A percentile compares a stretch with the other conserved stretches of the same genome.
phyloP scores from a whole-genome alignment of 257 asterid species.

The Capsicum rhomboideum region DNA sequence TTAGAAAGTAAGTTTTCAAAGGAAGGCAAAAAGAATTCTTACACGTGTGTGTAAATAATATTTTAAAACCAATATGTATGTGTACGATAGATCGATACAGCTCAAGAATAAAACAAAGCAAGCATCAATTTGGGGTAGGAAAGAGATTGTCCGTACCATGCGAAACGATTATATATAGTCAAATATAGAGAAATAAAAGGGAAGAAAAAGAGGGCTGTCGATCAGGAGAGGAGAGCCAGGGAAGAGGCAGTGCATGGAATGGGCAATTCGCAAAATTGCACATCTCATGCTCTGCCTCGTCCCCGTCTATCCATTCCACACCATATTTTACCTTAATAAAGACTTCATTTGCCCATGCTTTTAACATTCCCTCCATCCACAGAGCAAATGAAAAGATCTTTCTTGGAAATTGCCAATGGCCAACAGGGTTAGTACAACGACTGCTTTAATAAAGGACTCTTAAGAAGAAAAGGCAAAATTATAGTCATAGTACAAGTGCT shows the following conservation, averaged over 20 bases:
- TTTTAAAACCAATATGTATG: too few species aligned
- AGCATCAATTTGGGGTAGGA: too few species aligned
- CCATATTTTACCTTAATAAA: neutral
- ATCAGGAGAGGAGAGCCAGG: conserved; percentile 56
- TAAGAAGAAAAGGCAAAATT: too few species aligned
- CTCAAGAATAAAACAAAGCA: too few species aligned
- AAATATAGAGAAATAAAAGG: neutral
- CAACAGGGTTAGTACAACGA: neutral
- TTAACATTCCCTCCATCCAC: neutral
- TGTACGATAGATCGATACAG: too few species aligned
- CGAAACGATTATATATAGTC: neutral
- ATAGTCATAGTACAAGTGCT: conserved; percentile 2
- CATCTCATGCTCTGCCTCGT: conserved; percentile 69
- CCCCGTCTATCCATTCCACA: conserved; percentile 45
- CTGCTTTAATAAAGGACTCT: too few species aligned
- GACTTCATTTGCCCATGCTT: neutral
- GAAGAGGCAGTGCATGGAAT: conserved; percentile 94
- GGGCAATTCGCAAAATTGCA: conserved; percentile 20
- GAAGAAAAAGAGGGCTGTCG: neutral
- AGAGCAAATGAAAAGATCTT: neutral
- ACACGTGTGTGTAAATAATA: too few species aligned
- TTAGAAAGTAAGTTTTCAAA: neutral
- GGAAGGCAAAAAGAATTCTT: too few species aligned
- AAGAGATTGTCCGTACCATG: too few species aligned
- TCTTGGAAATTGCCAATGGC: neutral